These are phyloP conservation scores for Ascochyta pisi DNA, from an alignment of 2,329 filamentous ascomycete species.

Conservation along the genomic window DNA sequence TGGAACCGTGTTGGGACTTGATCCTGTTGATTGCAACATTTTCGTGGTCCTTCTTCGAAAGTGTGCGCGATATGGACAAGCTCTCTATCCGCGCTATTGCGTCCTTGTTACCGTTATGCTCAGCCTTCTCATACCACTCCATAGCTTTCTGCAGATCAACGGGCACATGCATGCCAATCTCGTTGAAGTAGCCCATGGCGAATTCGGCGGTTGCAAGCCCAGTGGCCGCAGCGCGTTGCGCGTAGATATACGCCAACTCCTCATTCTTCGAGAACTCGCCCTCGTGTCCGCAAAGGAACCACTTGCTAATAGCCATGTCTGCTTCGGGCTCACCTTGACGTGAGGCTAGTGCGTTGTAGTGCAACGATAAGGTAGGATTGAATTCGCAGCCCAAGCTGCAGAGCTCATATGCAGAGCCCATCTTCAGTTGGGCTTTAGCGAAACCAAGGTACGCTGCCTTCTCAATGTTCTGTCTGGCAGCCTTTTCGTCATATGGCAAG, in stretches of 20 bases:
- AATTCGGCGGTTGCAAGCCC: slow-evolving; percentile 93
- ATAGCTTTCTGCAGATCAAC: slow-evolving; percentile 82
- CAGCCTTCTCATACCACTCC: slow-evolving; percentile 89
- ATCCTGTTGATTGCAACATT: slow-evolving; percentile 88
- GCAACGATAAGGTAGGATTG: slow-evolving; percentile 87
- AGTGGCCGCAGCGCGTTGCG: slow-evolving; percentile 80
- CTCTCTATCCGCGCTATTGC: slow-evolving; percentile 82
- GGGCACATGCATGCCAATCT: slow-evolving; percentile 92
- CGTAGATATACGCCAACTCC: slow-evolving; percentile 88
- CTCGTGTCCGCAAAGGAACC: slow-evolving; percentile 97
- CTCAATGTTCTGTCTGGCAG: slow-evolving; percentile 87
- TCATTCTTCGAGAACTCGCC: slow-evolving; percentile 95
- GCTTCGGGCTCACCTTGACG: slow-evolving; percentile 92
- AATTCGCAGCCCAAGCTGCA: slow-evolving; percentile 95
- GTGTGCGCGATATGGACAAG: slow-evolving; percentile 78
- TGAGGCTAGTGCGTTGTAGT: slow-evolving; percentile 93
- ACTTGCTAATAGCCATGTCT: slow-evolving; percentile 95
- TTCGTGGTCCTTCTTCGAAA: slow-evolving; percentile 92
- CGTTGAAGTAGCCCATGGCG: slow-evolving; percentile 95
- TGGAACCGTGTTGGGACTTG: slow-evolving; percentile 64
- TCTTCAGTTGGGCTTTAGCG: slow-evolving; percentile 94
- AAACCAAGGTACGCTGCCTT: slow-evolving; percentile 97
- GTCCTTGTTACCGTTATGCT: slow-evolving; percentile 90
- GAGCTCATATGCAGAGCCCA: slow-evolving; percentile 94
- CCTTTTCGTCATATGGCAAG: slow-evolving; percentile 73